A percentile compares a stretch with the other conserved stretches of the same genome.
Evolutionary conservation across 768 basidiomycete genomes (phyloP).

Genomic region (Kwoniella bestiolae): DNA sequence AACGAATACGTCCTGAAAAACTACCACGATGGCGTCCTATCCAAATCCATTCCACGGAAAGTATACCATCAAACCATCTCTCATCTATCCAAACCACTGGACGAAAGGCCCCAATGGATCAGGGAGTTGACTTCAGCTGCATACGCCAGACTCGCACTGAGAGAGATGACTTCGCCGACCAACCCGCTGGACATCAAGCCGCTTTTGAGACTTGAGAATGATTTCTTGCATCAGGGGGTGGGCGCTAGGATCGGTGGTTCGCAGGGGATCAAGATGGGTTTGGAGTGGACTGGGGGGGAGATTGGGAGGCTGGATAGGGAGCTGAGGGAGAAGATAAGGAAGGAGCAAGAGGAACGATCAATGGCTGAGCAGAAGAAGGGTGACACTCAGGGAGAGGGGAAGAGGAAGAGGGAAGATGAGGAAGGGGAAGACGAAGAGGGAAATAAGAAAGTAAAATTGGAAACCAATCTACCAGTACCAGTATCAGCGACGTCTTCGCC

Average conservation of each 20-base stretch:
- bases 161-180: slow-evolving; percentile 19
- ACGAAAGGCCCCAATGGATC: not conserved
- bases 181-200: slow-evolving; percentile 44
- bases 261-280: slow-evolving; percentile 26
- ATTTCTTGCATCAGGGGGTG: slow-evolving; percentile 37
- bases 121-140: slow-evolving; percentile 7
- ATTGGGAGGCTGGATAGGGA: slow-evolving; percentile 16
- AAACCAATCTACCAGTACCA: not conserved
- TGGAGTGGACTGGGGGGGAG: slow-evolving; percentile 34
- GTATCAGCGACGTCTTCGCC: slow-evolving; percentile 24
- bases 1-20: slow-evolving; percentile 33
- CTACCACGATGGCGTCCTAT: slow-evolving; percentile 25
- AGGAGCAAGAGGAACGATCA: not conserved
- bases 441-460: slow-evolving; percentile 15
- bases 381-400: not conserved
- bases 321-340: not conserved
- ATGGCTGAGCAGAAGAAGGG: not conserved
- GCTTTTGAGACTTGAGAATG: slow-evolving; percentile 30
- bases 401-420: slow-evolving; percentile 6
- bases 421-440: not conserved
- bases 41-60: not conserved
- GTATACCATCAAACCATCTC: not conserved
- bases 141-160: slow-evolving; percentile 25
- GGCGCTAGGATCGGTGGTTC: slow-evolving; percentile 32
- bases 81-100: not conserved